A percentile compares a stretch with the other conserved stretches of the same genome.
Evolutionary conservation across 768 basidiomycete genomes (phyloP).

Genomic region (Gautieria morchelliformis): DNA sequence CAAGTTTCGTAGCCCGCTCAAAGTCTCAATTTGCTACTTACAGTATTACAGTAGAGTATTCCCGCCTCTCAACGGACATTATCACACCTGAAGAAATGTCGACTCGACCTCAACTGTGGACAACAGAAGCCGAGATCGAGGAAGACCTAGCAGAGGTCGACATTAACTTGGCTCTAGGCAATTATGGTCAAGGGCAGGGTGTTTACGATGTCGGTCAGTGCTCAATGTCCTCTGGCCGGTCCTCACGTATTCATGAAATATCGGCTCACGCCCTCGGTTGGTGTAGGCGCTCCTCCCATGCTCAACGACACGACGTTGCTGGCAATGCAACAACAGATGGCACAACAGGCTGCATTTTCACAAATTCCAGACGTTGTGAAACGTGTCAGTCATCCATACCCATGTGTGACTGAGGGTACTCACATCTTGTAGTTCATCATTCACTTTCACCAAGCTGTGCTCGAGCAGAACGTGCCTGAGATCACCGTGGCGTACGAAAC

Average conservation of each 20-base stretch:
- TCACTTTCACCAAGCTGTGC: constrained; percentile 88
- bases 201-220: constrained; percentile 56
- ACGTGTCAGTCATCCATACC: constrained; percentile 41
- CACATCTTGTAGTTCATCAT: constrained; percentile 67
- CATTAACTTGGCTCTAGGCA: constrained; percentile 56
- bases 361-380: constrained; percentile 86
- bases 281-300: constrained; percentile 28
- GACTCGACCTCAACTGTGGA: constrained; percentile 67
- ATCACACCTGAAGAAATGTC: constrained; percentile 7
- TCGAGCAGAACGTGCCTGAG: constrained; percentile 82
- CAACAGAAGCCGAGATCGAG: constrained; percentile 68
- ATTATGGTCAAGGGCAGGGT: constrained; percentile 51
- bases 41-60: too few relatives aligned
- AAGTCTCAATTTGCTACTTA: too few relatives aligned
- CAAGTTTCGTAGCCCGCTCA: too few relatives aligned
- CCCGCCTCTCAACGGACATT: too few relatives aligned
- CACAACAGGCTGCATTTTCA: constrained; percentile 71
- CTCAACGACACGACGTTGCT: constrained; percentile 62
- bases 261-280: background rate
- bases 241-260: background rate
- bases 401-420: background rate
- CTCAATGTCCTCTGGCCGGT: background rate
- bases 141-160: constrained; percentile 67
- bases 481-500: constrained; percentile 93
- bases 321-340: constrained; percentile 77